phyloP scores from a whole-genome alignment of 768 basidiomycete genomes.

The Suillus subaureus region DNA sequence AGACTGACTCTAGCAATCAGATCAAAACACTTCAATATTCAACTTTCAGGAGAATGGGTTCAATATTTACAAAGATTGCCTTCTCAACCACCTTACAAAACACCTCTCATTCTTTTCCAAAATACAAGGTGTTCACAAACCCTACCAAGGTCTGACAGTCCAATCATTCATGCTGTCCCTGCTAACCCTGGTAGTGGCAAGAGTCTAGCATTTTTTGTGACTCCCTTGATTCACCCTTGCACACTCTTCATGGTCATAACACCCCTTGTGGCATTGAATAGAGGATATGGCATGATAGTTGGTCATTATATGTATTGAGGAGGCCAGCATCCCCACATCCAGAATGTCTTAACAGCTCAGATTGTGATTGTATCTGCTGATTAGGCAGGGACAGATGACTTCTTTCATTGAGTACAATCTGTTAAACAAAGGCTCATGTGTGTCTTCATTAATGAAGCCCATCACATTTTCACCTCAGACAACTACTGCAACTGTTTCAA shows the following conservation, averaged over 20 bases:
- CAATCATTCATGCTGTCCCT: neutral
- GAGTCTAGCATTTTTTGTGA: no score
- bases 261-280: conserved; percentile 11
- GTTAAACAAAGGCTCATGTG: neutral
- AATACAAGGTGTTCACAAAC: neutral
- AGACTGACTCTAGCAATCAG: neutral
- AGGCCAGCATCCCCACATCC: neutral
- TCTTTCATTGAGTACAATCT: conserved; percentile 5
- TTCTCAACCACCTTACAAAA: neutral
- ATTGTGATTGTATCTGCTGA: conserved; percentile 14
- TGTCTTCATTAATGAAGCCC: conserved; percentile 15
- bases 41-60: neutral
- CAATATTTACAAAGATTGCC: neutral
- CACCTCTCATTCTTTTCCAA: neutral
- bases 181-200: no score
- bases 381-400: neutral
- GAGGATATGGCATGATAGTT: conserved; percentile 13
- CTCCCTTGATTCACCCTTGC: neutral
- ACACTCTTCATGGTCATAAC: conserved; percentile 12
- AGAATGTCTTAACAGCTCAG: neutral
- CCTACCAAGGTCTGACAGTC: neutral
- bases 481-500: conserved; percentile 16
- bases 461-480: conserved; percentile 11
- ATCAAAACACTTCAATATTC: neutral
- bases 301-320: neutral